Percentiles rank a stretch among this genome's conserved stretches.
These are phyloP conservation scores for Penicillium sp. DNA, from an alignment of 2,329 filamentous ascomycete genomes.

Conservation along the genomic window DNA sequence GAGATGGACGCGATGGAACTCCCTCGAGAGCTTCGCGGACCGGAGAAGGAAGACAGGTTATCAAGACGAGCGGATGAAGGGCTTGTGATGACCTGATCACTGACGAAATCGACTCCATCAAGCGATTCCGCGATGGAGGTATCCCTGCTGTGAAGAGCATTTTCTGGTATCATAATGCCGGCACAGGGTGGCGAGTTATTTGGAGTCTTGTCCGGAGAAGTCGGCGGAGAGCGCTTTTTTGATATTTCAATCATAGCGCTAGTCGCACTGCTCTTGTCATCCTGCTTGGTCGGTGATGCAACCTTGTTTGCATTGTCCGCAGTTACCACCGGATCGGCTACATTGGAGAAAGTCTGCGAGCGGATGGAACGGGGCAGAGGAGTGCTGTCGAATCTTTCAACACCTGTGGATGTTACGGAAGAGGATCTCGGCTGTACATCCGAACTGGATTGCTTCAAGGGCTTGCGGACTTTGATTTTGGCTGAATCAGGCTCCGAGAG, in stretches of 20 bases:
- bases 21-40: conserved; percentile 19
- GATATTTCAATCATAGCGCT: conserved; percentile 64
- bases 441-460: conserved; percentile 22
- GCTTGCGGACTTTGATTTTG: conserved; percentile 28
- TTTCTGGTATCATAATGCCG: conserved; percentile 31
- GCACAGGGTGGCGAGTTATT: conserved; percentile 41
- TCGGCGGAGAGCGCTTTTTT: conserved; percentile 56
- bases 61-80: conserved; percentile 29
- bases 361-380: conserved; percentile 54
- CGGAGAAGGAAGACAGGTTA: conserved; percentile 20
- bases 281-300: conserved; percentile 51
- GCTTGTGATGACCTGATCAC: conserved; percentile 22
- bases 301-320: conserved; percentile 62
- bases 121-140: conserved; percentile 50
- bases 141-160: conserved; percentile 41
- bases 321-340: conserved; percentile 61
- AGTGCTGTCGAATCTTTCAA: conserved; percentile 35
- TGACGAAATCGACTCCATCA: conserved; percentile 19
- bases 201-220: conserved; percentile 49
- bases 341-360: conserved; percentile 58
- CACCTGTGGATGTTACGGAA: conserved; percentile 24
- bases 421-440: conserved; percentile 20
- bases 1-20: conserved; percentile 25
- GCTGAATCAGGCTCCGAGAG: conserved; percentile 24
- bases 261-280: conserved; percentile 56